These are phyloP conservation scores for Epichloe elymi DNA, from an alignment of 2,329 filamentous ascomycete genomes.

Conservation along the genomic window DNA sequence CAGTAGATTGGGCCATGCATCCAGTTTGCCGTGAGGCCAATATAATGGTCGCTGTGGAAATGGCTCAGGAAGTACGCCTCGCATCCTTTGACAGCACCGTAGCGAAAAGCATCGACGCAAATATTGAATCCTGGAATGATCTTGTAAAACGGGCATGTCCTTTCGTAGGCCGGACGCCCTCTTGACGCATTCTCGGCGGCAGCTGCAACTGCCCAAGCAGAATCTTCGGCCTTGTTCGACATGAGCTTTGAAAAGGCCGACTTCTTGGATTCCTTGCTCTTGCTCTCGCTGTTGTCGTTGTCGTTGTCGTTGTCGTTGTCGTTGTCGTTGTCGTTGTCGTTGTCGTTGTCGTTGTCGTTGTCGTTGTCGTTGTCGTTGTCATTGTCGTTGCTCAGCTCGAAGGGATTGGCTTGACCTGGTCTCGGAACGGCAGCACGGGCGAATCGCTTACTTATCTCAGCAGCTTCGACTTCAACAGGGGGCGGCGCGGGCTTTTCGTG, in stretches of 20 bases:
- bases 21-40: constrained; percentile 81
- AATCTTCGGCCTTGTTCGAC: constrained; percentile 80
- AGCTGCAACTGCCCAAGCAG: constrained; percentile 79
- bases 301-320: constrained; percentile 18
- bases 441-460: constrained; percentile 42
- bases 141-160: constrained; percentile 97
- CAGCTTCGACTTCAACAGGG: constrained; percentile 20
- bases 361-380: constrained; percentile 16
- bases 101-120: constrained; percentile 91
- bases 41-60: constrained; percentile 96
- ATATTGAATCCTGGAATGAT: constrained; percentile 89
- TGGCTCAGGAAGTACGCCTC: constrained; percentile 94
- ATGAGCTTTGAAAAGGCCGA: constrained; percentile 91
- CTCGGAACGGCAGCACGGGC: constrained; percentile 57
- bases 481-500: constrained; percentile 5
- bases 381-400: constrained; percentile 31
- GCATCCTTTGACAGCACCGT: constrained; percentile 84
- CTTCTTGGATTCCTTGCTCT: constrained; percentile 21
- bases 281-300: constrained; percentile 18
- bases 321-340: too few species aligned
- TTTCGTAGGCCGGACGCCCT: constrained; percentile 74
- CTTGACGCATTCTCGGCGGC: constrained; percentile 64
- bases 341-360: constrained; percentile 16
- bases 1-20: constrained; percentile 92
- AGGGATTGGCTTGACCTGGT: constrained; percentile 71